These are phyloP conservation scores for Calonectria honghensis DNA, from an alignment of 2,329 filamentous ascomycete genomes.

Conservation along the genomic window DNA sequence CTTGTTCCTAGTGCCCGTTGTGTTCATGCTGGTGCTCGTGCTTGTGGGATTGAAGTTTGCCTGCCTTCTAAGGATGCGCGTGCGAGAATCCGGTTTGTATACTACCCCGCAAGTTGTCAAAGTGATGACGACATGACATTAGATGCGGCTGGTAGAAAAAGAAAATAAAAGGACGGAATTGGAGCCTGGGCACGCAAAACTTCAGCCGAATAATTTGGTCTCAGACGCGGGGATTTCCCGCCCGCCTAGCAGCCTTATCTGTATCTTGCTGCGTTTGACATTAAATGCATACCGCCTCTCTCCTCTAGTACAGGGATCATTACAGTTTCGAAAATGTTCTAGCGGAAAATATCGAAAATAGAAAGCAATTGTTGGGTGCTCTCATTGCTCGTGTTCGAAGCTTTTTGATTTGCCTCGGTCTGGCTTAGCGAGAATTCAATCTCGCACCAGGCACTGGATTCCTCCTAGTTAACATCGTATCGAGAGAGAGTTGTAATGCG, in stretches of 20 bases:
- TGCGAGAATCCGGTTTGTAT: neutral
- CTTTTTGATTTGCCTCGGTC: neutral
- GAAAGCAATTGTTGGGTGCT: neutral
- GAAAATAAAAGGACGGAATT: neutral
- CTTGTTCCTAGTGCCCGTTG: conserved; percentile 5
- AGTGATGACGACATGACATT: neutral
- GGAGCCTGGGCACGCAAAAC: neutral
- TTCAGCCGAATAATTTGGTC: neutral
- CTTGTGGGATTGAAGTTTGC: neutral
- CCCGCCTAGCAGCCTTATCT: neutral
- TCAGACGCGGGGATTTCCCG: neutral
- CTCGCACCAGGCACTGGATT: neutral
- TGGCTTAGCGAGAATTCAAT: too few species aligned
- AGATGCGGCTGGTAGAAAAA: neutral
- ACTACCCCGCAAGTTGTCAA: neutral
- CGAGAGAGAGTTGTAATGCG: too few species aligned
- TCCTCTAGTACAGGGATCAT: neutral
- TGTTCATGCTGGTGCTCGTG: neutral
- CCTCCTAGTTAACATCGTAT: neutral
- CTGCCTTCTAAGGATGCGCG: neutral
- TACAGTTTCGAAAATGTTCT: neutral
- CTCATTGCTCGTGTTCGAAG: neutral
- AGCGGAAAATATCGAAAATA: neutral
- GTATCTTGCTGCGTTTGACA: neutral
- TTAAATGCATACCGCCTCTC: neutral